Evolutionary conservation across 495 filamentous ascomycete species (phyloP), one percentile per base, ranked within the genome.

Genomic region (Entonaema liquescens): DNA sequence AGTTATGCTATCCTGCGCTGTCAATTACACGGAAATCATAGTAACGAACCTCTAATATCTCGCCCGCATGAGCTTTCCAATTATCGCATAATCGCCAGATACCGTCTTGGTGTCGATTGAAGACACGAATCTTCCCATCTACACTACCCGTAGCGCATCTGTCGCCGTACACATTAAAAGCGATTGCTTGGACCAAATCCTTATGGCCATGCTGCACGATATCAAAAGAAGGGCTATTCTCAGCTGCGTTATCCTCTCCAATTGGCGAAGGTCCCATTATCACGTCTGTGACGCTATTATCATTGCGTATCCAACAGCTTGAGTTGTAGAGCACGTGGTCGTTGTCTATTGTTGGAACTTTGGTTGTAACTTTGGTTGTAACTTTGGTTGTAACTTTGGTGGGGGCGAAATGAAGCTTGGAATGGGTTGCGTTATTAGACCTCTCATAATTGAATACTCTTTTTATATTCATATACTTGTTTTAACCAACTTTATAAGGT

Each of bases 71-170:
- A 13, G 93, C 96, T 61, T 88, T 88, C 93, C 95, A 98, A 55
- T 89, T 92, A 75, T 98, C 95, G 71, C 88, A 90, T 44, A 94
- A 79, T 40, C 88, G 86, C 93, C 93, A 97, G 53, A 89, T 82
- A 13, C 89, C 89, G 70, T 93, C 89, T 68, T 89, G 88, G 67
- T 94, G 87, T 44, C 85, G 79, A 76, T 97, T 93, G 86, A 93
- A 98, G 31, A 98, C 91, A 76, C 93, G 93, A 71, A 99, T 90
- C 76, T 91, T 92, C 74, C 97, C 96, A 79, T 99, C 95, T 2
- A 93, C 91, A 36, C 92, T 95, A 29, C 92, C 93, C 11, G 94
- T 94, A 29, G 94, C 92, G 80, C 94, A 92, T 67, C 94, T 93
- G 71, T 91, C 94, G 64, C 95, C 95, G 76, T 95, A 95, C 73